These are phyloP conservation scores for Alternaria brassicae DNA, from an alignment of 2,329 filamentous ascomycete species.

Conservation along the genomic window DNA sequence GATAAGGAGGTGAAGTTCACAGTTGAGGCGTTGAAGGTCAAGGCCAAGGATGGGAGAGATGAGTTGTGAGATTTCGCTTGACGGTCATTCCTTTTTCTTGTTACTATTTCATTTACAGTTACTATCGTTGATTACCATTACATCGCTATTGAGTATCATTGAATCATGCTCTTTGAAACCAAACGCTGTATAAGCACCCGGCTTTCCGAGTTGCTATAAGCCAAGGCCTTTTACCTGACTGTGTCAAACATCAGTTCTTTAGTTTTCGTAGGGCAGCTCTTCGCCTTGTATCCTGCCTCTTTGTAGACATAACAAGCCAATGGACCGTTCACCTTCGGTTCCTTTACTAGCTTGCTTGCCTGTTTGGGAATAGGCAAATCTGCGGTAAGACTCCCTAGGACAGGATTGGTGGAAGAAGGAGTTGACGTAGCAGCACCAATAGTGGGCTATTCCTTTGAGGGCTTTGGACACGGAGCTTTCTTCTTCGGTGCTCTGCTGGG, in stretches of 20 bases:
- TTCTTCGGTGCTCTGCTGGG: background rate
- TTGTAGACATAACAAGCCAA: background rate
- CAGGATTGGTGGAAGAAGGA: background rate
- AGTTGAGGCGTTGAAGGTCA: slow-evolving; percentile 41
- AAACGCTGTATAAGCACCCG: background rate
- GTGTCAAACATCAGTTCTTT: background rate
- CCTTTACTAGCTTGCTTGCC: background rate
- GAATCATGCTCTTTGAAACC: background rate
- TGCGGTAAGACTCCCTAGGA: background rate
- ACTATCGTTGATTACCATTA: background rate
- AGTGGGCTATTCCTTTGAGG: background rate
- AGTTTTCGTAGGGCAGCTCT: background rate
- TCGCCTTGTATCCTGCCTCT: background rate
- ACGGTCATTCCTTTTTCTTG: background rate
- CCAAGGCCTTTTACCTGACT: background rate
- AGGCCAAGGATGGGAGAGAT: slow-evolving; percentile 25
- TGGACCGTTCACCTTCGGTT: background rate
- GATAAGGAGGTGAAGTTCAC: slow-evolving; percentile 42
- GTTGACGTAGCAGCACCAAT: background rate
- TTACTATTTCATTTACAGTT: background rate
- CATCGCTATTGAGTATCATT: background rate
- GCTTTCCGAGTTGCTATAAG: background rate
- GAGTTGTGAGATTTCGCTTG: slow-evolving; percentile 30
- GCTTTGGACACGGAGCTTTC: background rate
- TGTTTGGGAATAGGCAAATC: background rate